phyloP scores from a whole-genome alignment of 441 rosid species.

The Erodium moschatum region DNA sequence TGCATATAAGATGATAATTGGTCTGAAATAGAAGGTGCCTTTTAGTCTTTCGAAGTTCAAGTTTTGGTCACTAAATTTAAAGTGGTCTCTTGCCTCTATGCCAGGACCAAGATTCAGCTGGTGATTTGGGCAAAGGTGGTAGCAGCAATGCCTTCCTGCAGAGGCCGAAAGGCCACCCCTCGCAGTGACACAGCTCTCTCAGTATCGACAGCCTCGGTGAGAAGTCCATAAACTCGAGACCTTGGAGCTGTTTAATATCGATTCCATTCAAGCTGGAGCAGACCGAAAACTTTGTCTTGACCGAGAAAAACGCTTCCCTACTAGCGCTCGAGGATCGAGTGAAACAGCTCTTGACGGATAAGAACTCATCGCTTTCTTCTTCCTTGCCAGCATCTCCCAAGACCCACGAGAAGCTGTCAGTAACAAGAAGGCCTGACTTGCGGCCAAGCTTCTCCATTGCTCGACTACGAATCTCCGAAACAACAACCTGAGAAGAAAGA shows the following conservation, averaged over 20 bases:
- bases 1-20: too few relatives aligned
- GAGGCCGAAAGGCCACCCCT: slow-evolving; percentile 88
- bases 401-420: slow-evolving; percentile 43
- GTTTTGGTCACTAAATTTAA: too few relatives aligned
- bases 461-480: slow-evolving; percentile 42
- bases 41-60: too few relatives aligned
- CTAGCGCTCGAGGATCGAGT: slow-evolving; percentile 60
- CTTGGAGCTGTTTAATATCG: slow-evolving; percentile 28
- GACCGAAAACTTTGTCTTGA: slow-evolving; percentile 45
- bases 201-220: slow-evolving; percentile 42
- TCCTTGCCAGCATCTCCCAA: slow-evolving; percentile 29
- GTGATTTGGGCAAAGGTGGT: slow-evolving; percentile 84
- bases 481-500: slow-evolving; percentile 36
- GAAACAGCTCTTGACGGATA: slow-evolving; percentile 54
- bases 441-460: slow-evolving; percentile 64
- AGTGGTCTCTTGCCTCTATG: slow-evolving; percentile 36
- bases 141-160: slow-evolving; percentile 62
- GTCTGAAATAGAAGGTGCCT: too few relatives aligned
- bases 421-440: slow-evolving; percentile 28
- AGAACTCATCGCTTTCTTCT: slow-evolving; percentile 40
- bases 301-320: slow-evolving; percentile 48
- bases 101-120: slow-evolving; percentile 89
- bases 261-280: slow-evolving; percentile 46
- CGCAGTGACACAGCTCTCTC: slow-evolving; percentile 58
- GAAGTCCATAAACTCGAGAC: slow-evolving; percentile 24